A percentile compares a stretch with the other conserved stretches of the same genome.
Conservation (phyloP, 257 asterid genomes). For the Penstemon barbatus region DNA sequence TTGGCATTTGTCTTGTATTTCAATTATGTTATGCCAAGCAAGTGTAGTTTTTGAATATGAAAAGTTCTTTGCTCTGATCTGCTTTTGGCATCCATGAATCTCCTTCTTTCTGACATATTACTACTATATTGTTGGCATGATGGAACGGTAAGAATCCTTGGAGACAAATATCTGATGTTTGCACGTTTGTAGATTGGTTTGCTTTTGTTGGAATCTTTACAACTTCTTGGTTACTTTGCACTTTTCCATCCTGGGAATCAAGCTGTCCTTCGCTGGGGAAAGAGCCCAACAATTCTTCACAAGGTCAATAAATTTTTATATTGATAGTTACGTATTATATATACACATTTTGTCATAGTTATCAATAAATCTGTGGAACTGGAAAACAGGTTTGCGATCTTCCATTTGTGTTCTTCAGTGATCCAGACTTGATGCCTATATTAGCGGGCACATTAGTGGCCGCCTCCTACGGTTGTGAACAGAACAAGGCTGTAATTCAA, state of each 20-base stretch:
- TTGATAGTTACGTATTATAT: not conserved
- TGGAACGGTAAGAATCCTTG: not conserved
- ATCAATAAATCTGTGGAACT: constrained; percentile 31
- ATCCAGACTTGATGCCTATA: constrained; percentile 88
- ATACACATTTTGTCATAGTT: not conserved
- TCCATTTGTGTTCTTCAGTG: constrained; percentile 91
- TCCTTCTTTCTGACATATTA: too few relatives aligned
- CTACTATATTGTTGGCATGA: constrained; percentile 1
- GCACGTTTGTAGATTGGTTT: constrained; percentile 57
- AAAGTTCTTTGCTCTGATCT: not conserved
- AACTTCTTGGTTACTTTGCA: constrained; percentile 89
- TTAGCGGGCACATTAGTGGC: constrained; percentile 84
- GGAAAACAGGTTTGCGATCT: constrained; percentile 84
- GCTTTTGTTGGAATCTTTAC: constrained; percentile 78
- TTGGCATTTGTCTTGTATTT: not conserved
- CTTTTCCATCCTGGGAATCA: constrained; percentile 86
- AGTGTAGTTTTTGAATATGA: not conserved
- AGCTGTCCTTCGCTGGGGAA: constrained; percentile 99
- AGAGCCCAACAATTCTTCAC: constrained; percentile 98
- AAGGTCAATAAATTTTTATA: constrained; percentile 49
- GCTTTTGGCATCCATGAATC: not conserved
- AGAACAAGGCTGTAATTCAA: constrained; percentile 84
- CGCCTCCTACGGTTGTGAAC: constrained; percentile 87
- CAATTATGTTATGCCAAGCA: not conserved
- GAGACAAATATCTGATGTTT: not conserved